phyloP scores from a whole-genome alignment of 2,329 filamentous ascomycete genomes.

The Aspergillus sp. region DNA sequence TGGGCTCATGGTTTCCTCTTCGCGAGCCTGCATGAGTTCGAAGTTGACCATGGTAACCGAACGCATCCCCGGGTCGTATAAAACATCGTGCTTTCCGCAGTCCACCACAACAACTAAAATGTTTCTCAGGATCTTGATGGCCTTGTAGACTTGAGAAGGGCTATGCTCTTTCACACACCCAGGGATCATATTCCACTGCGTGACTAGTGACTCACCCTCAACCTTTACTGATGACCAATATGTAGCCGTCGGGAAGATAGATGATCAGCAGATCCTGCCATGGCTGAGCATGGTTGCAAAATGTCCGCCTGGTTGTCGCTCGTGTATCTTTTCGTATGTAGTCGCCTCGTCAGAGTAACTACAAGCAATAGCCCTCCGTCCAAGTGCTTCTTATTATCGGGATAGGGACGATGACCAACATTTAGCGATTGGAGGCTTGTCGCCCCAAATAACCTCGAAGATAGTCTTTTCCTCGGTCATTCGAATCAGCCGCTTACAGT shows the following conservation, averaged over 20 bases:
- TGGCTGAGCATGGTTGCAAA: slow-evolving; percentile 3
- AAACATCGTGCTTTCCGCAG: slow-evolving; percentile 1
- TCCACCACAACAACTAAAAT: background rate
- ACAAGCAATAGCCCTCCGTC: too few species aligned
- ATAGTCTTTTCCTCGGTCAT: too few species aligned
- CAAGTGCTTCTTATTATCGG: too few species aligned
- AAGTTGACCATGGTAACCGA: slow-evolving; percentile 4
- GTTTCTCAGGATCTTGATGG: background rate
- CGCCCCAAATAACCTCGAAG: too few species aligned
- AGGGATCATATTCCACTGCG: slow-evolving; percentile 1
- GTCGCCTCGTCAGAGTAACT: slow-evolving; percentile 3
- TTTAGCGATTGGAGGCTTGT: too few species aligned
- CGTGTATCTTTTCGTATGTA: slow-evolving; percentile 4
- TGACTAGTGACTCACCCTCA: slow-evolving; percentile 1
- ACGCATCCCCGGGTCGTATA: background rate
- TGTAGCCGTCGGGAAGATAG: slow-evolving; percentile 1
- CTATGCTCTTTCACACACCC: background rate
- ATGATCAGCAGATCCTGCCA: slow-evolving; percentile 4
- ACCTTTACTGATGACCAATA: slow-evolving; percentile 1
- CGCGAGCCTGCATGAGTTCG: slow-evolving; percentile 1
- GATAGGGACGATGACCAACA: too few species aligned
- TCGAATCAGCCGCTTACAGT: too few species aligned
- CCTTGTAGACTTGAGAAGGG: background rate
- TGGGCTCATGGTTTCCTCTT: background rate
- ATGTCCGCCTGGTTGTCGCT: slow-evolving; percentile 1